phyloP scores from a whole-genome alignment of 176 grass and related monocot species.

The Musa itinerans region DNA sequence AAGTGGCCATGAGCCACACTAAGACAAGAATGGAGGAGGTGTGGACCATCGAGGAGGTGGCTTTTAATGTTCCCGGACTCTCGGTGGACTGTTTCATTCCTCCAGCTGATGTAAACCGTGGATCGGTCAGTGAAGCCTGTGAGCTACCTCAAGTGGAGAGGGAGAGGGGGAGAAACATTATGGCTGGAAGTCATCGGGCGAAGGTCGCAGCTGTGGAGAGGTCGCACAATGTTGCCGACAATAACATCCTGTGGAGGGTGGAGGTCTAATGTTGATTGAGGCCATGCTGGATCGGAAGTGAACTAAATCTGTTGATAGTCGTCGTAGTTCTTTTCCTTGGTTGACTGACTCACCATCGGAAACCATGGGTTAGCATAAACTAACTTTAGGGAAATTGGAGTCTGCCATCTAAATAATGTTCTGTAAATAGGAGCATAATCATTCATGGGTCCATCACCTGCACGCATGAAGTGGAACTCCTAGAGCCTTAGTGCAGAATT shows the following conservation, averaged over 20 bases:
- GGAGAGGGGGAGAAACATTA: not conserved
- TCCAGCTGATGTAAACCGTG: not conserved
- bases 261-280: not conserved
- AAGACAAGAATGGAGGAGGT: constrained; percentile 3
- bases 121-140: not conserved
- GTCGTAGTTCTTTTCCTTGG: not conserved
- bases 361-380: not conserved
- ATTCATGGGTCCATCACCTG: too few relatives aligned
- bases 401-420: not conserved
- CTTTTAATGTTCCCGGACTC: not conserved
- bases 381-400: not conserved
- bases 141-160: not conserved
- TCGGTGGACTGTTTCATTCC: not conserved
- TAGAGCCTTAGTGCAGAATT: not conserved
- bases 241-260: not conserved
- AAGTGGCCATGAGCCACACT: constrained; percentile 1
- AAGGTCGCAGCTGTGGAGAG: not conserved
- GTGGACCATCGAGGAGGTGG: not conserved
- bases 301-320: not conserved
- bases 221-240: not conserved
- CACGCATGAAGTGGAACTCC: too few relatives aligned
- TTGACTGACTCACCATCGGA: not conserved
- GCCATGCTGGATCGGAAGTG: not conserved
- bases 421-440: not conserved
- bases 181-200: not conserved